Base-by-base conservation (phyloP, 2,329 filamentous ascomycete genomes). In the Scleromitrula shiraiana region DNA sequence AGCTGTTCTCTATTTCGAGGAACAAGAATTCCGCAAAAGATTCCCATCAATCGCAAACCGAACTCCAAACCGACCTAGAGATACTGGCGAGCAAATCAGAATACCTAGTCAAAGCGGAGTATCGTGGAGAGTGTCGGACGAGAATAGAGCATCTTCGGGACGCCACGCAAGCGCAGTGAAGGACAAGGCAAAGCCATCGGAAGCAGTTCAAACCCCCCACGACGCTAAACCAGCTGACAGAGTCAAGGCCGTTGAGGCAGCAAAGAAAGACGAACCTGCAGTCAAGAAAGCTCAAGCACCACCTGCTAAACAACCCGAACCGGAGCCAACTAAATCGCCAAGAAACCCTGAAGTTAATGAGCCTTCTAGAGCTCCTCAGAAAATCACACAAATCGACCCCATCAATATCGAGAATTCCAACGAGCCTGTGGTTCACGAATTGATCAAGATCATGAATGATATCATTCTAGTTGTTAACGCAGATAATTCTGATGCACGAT, bases 391-490 rank as follows among this genome's bases (percentile, higher is more conserved):
- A 14, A 88, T 97, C 57, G 87, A 95, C 62, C 80, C 89, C 52
- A 71, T 96, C 50, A 77, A 77, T 42, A 77, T 94, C 20, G 75
- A 79, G 46, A 78, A 88, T 59, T 88, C 85, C 45, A 80, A 82
- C 51, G 91, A 97, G 64, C 86, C 88, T 23, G 77, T 95, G 29
- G 86, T 97, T 19, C 89, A 96, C 68, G 88, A 97, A 61, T 75
- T 98, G 5, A 88, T 95, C 51, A 91, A 88, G 70, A 91, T 95
- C 70, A 77, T 98, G 59, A 98, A 98, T 70, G 88, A 95, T 67
- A 84, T 98, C 60, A 95, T 98, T 63, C 82, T 87, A 7, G 88
- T 94, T 39, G 83, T 96, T 65, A 95, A 96, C 66, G 85, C 86
- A 50, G 91, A 95, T 65, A 80, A 83, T 52, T 80, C 87, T 49